phyloP scores from a whole-genome alignment of 768 basidiomycete genomes.

The Russula foetens region DNA sequence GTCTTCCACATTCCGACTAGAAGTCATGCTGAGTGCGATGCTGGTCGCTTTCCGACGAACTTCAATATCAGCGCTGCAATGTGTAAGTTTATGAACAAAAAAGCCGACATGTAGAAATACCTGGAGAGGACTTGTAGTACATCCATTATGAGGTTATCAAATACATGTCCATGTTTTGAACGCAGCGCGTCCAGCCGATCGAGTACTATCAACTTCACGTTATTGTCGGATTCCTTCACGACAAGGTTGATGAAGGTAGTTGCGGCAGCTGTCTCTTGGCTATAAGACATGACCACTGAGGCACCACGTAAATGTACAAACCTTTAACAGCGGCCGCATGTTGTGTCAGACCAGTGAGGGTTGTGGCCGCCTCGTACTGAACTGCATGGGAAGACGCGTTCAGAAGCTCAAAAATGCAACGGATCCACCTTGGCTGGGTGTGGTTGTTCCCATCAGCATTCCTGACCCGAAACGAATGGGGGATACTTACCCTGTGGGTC shows the following conservation, averaged over 20 bases:
- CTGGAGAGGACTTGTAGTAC: conserved; percentile 84
- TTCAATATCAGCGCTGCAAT: conserved; percentile 85
- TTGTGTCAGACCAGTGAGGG: conserved; percentile 88
- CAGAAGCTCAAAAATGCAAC: conserved; percentile 86
- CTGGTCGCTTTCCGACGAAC: conserved; percentile 87
- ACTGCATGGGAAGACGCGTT: conserved; percentile 87
- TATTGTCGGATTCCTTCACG: conserved; percentile 96
- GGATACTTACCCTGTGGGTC: conserved; percentile 63
- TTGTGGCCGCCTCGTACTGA: conserved; percentile 96
- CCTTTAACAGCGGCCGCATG: conserved; percentile 96
- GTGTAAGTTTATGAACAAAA: background rate
- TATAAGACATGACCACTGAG: background rate
- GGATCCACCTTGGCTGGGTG: conserved; percentile 81
- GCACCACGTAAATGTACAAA: conserved; percentile 25
- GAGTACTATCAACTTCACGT: conserved; percentile 95
- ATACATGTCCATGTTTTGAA: conserved; percentile 76
- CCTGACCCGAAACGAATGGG: background rate
- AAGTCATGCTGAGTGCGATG: conserved; percentile 88
- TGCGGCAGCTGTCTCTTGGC: conserved; percentile 59
- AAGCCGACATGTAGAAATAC: conserved; percentile 27
- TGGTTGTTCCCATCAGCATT: background rate
- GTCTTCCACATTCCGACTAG: conserved; percentile 92
- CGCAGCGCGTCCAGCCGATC: conserved; percentile 81
- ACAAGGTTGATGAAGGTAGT: conserved; percentile 82
- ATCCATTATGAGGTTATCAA: conserved; percentile 93